A percentile compares a stretch with the other conserved stretches of the same genome.
Evolutionary conservation across 1,284 basidiomycete species (phyloP).

Genomic region (Tilletia indica): DNA sequence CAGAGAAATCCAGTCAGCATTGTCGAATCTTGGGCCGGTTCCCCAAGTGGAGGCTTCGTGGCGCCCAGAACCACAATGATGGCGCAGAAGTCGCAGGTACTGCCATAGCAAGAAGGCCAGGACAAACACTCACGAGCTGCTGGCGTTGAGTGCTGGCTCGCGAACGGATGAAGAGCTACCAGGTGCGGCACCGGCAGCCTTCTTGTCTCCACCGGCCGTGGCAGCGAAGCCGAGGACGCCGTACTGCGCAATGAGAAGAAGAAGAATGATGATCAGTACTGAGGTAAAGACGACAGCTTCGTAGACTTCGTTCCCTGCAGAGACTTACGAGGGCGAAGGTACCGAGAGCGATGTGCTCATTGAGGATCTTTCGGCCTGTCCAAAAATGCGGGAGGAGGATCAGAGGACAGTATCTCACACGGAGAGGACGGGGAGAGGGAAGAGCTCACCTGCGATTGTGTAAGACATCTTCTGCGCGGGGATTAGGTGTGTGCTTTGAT

Average conservation of each 20-base stretch:
- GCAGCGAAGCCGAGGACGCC: conserved; percentile 31
- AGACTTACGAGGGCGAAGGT: conserved; percentile 26
- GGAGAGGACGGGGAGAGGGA: too few species aligned
- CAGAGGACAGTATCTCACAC: neutral
- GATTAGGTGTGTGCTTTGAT: neutral
- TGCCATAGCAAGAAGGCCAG: neutral
- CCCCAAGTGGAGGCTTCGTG: too few species aligned
- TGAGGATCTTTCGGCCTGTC: conserved; percentile 43
- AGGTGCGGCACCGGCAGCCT: conserved; percentile 21
- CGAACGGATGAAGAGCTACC: conserved; percentile 23
- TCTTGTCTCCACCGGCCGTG: conserved; percentile 28
- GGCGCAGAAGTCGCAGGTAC: too few species aligned
- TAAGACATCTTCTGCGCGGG: conserved; percentile 38
- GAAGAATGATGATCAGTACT: neutral
- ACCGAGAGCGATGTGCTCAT: conserved; percentile 51
- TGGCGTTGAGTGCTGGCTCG: conserved; percentile 41
- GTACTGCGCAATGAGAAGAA: conserved; percentile 30
- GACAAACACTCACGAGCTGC: conserved; percentile 40
- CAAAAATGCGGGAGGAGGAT: neutral
- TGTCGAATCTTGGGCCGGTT: too few species aligned
- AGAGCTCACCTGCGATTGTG: conserved; percentile 48
- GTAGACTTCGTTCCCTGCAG: neutral
- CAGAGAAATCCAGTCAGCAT: conserved; percentile 13
- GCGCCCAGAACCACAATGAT: too few species aligned
- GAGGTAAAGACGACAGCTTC: neutral